Conservation (phyloP, 2,329 filamentous ascomycete species). For the Penicillium expansum region DNA sequence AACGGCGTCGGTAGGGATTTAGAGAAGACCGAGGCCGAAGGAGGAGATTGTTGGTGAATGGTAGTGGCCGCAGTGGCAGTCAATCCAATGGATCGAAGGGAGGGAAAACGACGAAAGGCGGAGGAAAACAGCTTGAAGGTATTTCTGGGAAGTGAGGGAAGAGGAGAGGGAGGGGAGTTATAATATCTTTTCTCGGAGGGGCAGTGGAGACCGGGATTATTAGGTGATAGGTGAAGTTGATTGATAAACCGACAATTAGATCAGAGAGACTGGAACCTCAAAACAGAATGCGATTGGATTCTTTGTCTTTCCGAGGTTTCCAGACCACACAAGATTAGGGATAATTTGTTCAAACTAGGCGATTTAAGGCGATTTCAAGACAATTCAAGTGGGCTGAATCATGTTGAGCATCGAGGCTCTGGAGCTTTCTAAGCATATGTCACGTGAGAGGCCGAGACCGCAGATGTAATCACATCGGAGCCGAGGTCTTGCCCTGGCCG, state of each 20-base stretch:
- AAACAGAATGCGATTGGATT: constrained; percentile 3
- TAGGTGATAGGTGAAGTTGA: constrained; percentile 8
- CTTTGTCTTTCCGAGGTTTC: constrained; percentile 3
- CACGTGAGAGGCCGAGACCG: constrained; percentile 11
- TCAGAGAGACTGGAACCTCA: constrained; percentile 10
- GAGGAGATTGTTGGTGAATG: constrained; percentile 59
- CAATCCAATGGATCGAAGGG: constrained; percentile 68
- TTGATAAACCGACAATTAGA: constrained; percentile 16
- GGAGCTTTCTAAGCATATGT: constrained; percentile 6
- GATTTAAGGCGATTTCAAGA: neutral
- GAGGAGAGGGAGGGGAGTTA: constrained; percentile 10
- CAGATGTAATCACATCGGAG: constrained; percentile 6
- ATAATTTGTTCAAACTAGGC: neutral
- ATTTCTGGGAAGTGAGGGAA: constrained; percentile 19
- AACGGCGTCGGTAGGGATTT: constrained; percentile 38
- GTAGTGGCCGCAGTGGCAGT: constrained; percentile 70
- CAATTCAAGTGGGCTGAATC: neutral
- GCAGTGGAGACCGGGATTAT: constrained; percentile 21
- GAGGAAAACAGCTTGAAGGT: constrained; percentile 92
- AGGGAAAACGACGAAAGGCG: constrained; percentile 64
- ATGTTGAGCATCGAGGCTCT: neutral
- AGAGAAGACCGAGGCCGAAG: constrained; percentile 36
- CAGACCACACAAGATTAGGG: neutral
- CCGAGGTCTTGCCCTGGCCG: too few relatives aligned
- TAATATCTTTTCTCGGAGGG: constrained; percentile 13